phyloP scores from a whole-genome alignment of 139 green algal species.

The Spirogloea muscicola region DNA sequence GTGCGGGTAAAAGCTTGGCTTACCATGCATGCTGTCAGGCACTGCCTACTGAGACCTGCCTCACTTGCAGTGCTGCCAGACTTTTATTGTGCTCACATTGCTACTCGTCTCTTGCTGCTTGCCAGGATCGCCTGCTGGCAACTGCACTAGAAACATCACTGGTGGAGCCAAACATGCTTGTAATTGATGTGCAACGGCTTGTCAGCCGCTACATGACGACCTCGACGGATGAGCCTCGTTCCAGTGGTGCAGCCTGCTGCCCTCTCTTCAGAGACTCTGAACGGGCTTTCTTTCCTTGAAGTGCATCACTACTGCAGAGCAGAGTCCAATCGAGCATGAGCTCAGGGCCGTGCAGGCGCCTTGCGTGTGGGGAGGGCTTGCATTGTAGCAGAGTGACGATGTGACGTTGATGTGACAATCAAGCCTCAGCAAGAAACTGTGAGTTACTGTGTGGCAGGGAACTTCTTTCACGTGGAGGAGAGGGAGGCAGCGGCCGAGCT shows the following conservation, averaged over 20 bases:
- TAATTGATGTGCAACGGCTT: background rate
- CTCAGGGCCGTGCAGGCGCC: too few relatives aligned
- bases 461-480: slow-evolving; percentile 12
- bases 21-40: too few relatives aligned
- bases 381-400: too few relatives aligned
- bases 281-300: background rate
- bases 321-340: too few relatives aligned
- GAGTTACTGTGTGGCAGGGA: background rate
- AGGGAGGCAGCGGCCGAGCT: background rate
- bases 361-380: too few relatives aligned
- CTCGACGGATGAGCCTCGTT: background rate
- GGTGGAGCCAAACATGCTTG: slow-evolving; percentile 28
- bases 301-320: too few relatives aligned
- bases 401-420: background rate
- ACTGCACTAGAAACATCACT: slow-evolving; percentile 10
- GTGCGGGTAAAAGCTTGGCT: too few relatives aligned
- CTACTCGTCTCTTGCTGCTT: background rate
- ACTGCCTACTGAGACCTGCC: too few relatives aligned
- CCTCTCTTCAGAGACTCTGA: background rate
- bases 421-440: background rate
- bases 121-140: slow-evolving; percentile 16
- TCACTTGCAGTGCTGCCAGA: too few relatives aligned
- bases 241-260: background rate
- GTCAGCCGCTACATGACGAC: background rate
- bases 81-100: background rate